A percentile compares a stretch with the other conserved stretches of the same genome.
phyloP scores from a whole-genome alignment of 192 early-diverging fungal species.

The Backusella liffmaniae region DNA sequence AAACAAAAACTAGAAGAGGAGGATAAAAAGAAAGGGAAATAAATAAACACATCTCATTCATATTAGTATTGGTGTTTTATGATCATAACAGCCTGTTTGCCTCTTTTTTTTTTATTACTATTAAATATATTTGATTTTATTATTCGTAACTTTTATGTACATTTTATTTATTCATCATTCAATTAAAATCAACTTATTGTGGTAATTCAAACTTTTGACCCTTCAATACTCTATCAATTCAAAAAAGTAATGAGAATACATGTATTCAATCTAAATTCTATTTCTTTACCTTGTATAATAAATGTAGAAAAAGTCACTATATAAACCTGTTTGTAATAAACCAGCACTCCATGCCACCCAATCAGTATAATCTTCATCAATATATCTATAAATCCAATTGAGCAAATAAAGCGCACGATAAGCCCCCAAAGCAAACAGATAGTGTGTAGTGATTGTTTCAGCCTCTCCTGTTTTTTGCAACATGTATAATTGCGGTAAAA shows the following conservation, averaged over 20 bases:
- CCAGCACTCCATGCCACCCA: conserved; percentile 90
- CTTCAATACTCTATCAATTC: conserved; percentile 56
- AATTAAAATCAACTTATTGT: conserved; percentile 22
- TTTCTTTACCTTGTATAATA: conserved; percentile 74
- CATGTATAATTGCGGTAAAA: conserved; percentile 97
- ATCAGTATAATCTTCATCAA: conserved; percentile 46
- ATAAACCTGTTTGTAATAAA: conserved; percentile 90
- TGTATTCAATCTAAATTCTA: not conserved
- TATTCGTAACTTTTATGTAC: conserved; percentile 28
- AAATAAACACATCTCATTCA: not conserved
- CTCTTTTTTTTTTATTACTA: not conserved
- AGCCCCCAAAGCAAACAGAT: conserved; percentile 94
- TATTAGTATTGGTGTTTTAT: not conserved
- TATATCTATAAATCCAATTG: conserved; percentile 96
- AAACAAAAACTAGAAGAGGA: conserved; percentile 28
- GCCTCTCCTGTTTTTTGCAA: conserved; percentile 94
- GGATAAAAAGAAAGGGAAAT: not conserved
- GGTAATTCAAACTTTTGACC: conserved; percentile 74
- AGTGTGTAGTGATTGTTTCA: conserved; percentile 98
- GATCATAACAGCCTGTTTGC: no score
- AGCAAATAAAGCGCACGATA: conserved; percentile 84
- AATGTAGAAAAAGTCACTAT: conserved; percentile 98
- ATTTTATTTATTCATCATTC: not conserved
- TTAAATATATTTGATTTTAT: conserved; percentile 34
- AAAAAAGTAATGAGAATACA: not conserved